Evolutionary conservation across 805 yeast species (phyloP).

Genomic region (Ogataea saltuana): DNA sequence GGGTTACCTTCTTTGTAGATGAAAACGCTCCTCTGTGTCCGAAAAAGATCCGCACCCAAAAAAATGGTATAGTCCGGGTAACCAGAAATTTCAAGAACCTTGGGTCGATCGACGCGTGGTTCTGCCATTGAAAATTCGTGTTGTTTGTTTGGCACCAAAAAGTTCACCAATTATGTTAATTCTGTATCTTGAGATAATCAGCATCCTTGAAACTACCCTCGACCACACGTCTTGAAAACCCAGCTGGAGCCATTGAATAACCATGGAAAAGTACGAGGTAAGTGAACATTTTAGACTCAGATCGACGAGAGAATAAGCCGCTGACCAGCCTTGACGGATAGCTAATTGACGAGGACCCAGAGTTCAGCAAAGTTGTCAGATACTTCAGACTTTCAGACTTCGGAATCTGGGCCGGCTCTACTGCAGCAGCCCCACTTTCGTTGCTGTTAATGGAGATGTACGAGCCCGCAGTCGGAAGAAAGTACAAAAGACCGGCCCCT

Average conservation of each 20-base stretch:
- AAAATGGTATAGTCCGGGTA: background rate
- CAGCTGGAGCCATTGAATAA: background rate
- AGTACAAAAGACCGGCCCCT: conserved; percentile 51
- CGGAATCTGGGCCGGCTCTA: conserved; percentile 47
- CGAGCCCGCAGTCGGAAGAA: conserved; percentile 49
- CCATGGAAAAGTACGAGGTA: conserved; percentile 33
- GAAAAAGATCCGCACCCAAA: background rate
- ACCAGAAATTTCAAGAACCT: background rate
- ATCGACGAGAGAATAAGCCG: no score
- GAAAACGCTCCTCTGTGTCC: background rate
- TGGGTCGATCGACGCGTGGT: background rate
- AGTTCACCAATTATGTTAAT: background rate
- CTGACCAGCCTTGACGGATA: background rate
- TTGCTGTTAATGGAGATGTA: conserved; percentile 46
- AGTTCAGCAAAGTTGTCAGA: conserved; percentile 66
- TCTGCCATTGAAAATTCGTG: background rate
- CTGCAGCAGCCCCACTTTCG: conserved; percentile 51
- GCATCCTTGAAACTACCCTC: no score
- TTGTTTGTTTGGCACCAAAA: background rate
- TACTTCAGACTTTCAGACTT: conserved; percentile 73
- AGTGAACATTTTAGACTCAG: conserved; percentile 4
- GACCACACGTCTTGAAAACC: background rate
- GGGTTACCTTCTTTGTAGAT: background rate
- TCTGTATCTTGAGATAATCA: no score
- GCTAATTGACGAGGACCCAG: conserved; percentile 79